phyloP scores from a whole-genome alignment of 139 green algal species.

The Astrephomene gubernaculifera region DNA sequence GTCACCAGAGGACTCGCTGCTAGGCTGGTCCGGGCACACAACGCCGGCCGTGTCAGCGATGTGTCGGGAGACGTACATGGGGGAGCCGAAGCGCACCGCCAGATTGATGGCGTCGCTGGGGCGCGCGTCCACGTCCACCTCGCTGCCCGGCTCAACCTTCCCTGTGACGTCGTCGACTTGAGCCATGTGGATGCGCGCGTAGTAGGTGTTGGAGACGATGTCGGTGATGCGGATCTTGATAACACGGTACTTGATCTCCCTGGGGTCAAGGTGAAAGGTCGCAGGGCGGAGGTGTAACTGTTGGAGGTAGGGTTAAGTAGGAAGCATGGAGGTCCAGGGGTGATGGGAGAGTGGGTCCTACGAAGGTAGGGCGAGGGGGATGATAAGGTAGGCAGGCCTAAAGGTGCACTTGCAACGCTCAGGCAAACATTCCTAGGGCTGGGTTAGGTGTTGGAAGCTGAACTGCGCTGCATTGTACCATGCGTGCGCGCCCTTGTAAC shows the following conservation, averaged over 20 bases:
- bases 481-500: too few relatives aligned
- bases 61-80: constrained; percentile 81
- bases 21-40: not conserved
- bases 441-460: too few relatives aligned
- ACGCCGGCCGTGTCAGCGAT: constrained; percentile 55
- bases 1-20: constrained; percentile 48
- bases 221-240: constrained; percentile 69
- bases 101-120: constrained; percentile 89
- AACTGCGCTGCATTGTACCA: too few relatives aligned
- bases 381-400: too few relatives aligned
- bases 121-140: constrained; percentile 82
- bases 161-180: constrained; percentile 38
- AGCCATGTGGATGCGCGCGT: constrained; percentile 64
- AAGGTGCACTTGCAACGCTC: too few relatives aligned
- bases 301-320: not conserved
- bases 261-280: too few relatives aligned
- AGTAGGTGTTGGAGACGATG: constrained; percentile 74
- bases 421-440: too few relatives aligned
- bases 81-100: constrained; percentile 78
- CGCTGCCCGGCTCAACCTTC: constrained; percentile 5
- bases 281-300: not conserved
- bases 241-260: constrained; percentile 58
- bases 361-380: too few relatives aligned
- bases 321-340: not conserved
- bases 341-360: too few relatives aligned